Percentiles rank a stretch among this genome's conserved stretches.
Conservation (phyloP, 805 yeast species). For the Metschnikowia cubensis region DNA sequence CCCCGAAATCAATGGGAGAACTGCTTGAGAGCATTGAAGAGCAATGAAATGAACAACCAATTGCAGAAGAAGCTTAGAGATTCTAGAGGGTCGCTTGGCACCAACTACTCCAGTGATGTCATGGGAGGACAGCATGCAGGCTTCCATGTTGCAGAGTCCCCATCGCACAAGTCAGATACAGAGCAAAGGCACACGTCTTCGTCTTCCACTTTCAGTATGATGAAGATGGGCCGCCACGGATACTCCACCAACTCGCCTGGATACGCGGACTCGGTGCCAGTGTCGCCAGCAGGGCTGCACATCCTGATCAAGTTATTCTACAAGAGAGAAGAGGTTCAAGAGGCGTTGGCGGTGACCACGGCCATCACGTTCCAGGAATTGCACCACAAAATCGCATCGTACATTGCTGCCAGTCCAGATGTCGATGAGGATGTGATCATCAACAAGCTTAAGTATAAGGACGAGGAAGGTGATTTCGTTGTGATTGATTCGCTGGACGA, state of each 20-base stretch:
- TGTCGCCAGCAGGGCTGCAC: constrained; percentile 9
- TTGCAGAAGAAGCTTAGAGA: constrained; percentile 35
- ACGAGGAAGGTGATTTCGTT: constrained; percentile 94
- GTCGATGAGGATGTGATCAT: constrained; percentile 51
- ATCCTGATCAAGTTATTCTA: constrained; percentile 30
- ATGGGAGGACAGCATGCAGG: background rate
- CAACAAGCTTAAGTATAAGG: constrained; percentile 70
- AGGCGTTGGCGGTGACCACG: constrained; percentile 26
- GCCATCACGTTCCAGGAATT: constrained; percentile 45
- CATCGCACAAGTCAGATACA: constrained; percentile 21
- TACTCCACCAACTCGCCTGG: constrained; percentile 15
- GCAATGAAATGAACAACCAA: constrained; percentile 38
- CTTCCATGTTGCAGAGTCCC: background rate
- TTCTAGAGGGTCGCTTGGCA: constrained; percentile 26
- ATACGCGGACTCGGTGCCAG: constrained; percentile 8
- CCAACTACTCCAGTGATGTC: constrained; percentile 26
- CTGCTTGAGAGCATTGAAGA: constrained; percentile 50
- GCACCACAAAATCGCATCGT: constrained; percentile 56
- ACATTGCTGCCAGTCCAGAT: constrained; percentile 46
- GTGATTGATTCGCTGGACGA: constrained; percentile 83
- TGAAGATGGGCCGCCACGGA: constrained; percentile 28
- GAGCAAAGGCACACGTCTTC: constrained; percentile 41
- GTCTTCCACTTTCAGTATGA: constrained; percentile 42
- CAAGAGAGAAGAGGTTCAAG: constrained; percentile 28
- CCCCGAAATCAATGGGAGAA: constrained; percentile 76